Base-by-base conservation (phyloP, 2,329 filamentous ascomycete species). In the Trichoderma aggressivum region DNA sequence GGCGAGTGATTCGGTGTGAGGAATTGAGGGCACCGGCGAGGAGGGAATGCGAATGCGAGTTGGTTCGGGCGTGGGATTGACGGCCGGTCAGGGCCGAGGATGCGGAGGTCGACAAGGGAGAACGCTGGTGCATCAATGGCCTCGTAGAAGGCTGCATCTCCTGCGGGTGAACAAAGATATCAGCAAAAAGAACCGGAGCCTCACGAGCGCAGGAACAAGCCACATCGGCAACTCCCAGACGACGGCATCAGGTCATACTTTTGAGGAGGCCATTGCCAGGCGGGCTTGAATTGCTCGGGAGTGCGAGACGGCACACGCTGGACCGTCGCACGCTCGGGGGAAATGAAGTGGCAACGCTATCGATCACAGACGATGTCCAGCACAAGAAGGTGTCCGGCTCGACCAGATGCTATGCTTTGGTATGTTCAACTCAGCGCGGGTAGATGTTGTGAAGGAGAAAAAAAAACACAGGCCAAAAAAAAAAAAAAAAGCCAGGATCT, bases 1-100 rank as follows among this genome's bases (percentile, higher is more conserved):
- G 90, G 78, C 95, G 93, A 76, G 93, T 94, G 75, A 98, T 90
- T 76, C 96, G 92, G 82, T 97, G 92, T 80, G 89, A 91, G 76
- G 90, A 84, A 84, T 94, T 95, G 78, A 94, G 88, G 71, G 92
- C 89, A 76, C 90, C 89, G 72, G 92, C 88, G 70, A 94, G 91
- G 76, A 94, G 86, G 71, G 93, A 95, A 81, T 94, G 86, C 71
- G 93, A 95, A 82, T 96, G 92, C 63, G 93, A 93, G 84, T 94
- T 93, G 76, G 89, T 90, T 78, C 94, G 91, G 74, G 89, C 88
- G 82, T 92, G 89, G 74, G 88, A 84, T 79, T 89, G 87, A 75
- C 90, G 90, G 75, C 79, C 81, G 66, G 83, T 84, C 64, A 91
- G 86, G 76, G 85, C 87, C 74, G 90, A 89, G 75, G 87, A 78